Conservation (phyloP, 2,329 filamentous ascomycete species). For the Coniochaeta hoffmannii region DNA sequence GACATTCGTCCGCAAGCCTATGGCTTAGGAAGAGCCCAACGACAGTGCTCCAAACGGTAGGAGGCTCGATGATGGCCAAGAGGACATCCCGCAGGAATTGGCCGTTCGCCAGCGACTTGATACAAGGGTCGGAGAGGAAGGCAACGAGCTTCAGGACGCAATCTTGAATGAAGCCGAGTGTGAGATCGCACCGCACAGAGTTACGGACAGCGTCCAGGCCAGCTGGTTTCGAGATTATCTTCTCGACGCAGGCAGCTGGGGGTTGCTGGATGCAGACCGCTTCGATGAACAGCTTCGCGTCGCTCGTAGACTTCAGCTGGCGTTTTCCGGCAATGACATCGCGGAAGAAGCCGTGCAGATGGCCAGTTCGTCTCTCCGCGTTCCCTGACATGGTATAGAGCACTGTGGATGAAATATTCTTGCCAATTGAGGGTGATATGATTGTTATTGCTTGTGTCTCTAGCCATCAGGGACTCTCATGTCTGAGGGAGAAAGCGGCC, state of each 20-base stretch:
- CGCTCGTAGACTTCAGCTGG: slow-evolving; percentile 10
- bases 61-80: slow-evolving; percentile 38
- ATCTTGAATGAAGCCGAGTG: slow-evolving; percentile 20
- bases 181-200: slow-evolving; percentile 17
- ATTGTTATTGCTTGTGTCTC: no score
- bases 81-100: slow-evolving; percentile 40
- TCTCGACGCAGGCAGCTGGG: slow-evolving; percentile 18
- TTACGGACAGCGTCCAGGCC: slow-evolving; percentile 18
- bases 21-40: slow-evolving; percentile 21
- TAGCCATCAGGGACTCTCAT: no score
- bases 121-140: slow-evolving; percentile 30
- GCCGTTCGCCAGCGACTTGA: slow-evolving; percentile 43
- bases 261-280: slow-evolving; percentile 12
- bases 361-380: slow-evolving; percentile 6
- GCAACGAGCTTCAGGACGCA: slow-evolving; percentile 26
- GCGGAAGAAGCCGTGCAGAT: slow-evolving; percentile 15
- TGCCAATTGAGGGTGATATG: no score
- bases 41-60: slow-evolving; percentile 45
- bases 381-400: background rate
- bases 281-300: slow-evolving; percentile 23
- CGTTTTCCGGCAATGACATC: slow-evolving; percentile 16
- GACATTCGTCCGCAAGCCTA: slow-evolving; percentile 22
- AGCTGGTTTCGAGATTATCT: slow-evolving; percentile 15
- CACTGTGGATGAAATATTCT: background rate
- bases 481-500: no score